A percentile compares a stretch with the other conserved stretches of the same genome.
Conservation (phyloP, 106 monocot genomes). For the Acanthochlamys bracteata region DNA sequence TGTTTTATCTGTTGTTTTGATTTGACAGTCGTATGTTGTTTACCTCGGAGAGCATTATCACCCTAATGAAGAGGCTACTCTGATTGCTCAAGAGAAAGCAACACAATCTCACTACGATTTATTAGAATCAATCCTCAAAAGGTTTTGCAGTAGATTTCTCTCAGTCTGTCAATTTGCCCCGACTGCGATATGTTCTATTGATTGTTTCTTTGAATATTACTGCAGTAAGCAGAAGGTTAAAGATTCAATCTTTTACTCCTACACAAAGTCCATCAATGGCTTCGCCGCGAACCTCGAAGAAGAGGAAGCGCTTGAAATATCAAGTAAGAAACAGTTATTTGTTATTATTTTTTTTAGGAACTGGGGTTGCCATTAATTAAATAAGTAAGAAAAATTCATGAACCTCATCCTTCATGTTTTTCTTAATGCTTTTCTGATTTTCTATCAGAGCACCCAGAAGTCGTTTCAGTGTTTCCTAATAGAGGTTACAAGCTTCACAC, state of each 20-base stretch:
- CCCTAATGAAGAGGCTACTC: neutral
- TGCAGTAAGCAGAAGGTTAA: conserved; percentile 45
- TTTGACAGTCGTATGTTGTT: conserved; percentile 45
- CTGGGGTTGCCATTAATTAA: neutral
- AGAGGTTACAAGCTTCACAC: conserved; percentile 44
- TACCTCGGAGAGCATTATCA: conserved; percentile 35
- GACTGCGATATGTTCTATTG: neutral
- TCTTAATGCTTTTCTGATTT: neutral
- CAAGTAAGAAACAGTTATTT: conserved; percentile 16
- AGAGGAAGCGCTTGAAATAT: conserved; percentile 27
- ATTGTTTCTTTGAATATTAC: neutral
- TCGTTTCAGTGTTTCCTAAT: conserved; percentile 46
- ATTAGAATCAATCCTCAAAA: conserved; percentile 32
- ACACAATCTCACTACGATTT: conserved; percentile 35
- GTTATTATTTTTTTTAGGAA: neutral
- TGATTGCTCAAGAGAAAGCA: neutral
- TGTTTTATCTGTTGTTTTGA: neutral
- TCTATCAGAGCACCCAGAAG: conserved; percentile 28
- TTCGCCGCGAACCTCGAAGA: conserved; percentile 64
- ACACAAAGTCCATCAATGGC: conserved; percentile 62
- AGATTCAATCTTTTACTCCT: conserved; percentile 66
- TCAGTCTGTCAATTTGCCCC: neutral
- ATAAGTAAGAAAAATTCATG: neutral
- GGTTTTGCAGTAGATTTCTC: conserved; percentile 18
- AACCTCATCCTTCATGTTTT: neutral